Evolutionary conservation across 2,329 filamentous ascomycete genomes (phyloP), one percentile per base, ranked within the genome.

Genomic region (Colletotrichum simmondsii): DNA sequence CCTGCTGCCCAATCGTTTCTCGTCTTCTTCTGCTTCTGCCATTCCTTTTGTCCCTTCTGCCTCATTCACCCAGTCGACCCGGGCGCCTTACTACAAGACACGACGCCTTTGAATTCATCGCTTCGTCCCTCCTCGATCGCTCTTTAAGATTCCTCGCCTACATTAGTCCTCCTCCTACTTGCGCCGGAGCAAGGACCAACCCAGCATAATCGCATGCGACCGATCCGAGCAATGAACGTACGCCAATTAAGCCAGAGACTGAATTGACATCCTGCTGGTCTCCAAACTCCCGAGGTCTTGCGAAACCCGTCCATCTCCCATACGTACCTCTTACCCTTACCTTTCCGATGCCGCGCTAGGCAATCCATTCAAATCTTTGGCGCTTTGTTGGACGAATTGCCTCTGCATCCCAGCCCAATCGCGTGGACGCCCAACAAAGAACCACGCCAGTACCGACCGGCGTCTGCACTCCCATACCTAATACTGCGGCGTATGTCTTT

Each of bases 111-210:
- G 28, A 11, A 28, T 19, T 22, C 26, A 22, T 46, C 42, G 19
- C 52, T 59, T 37, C 42, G 26, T 32, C 60, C 46, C 62, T 30
- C 52, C 26, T 37, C 58, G 52, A 72, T 54, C 64, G 68, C 68
- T 60, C 54, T 59, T 56, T 62, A 37, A 53, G 22, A 54, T 19
- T 52, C 26, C 60, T 56, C 60, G 64, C 54, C 42, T 46, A 61
- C 66, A 35, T 32, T 49, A 42, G 24, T 32, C 69, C 42, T 37
- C 19, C 32, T 22, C 53, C 42, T 46, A 24, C 56, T 72, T 65
- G 60, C 65, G 60, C 66, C n/a, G 22, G 35, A 65, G 61, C 71
- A 72, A 71, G 66, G 71, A 37, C 60, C 66, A 70, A 72, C 71
- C 71, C 49, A 61, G 71, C 60, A 42, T 68, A n/a, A 37, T 59